A percentile compares a stretch with the other conserved stretches of the same genome.
Evolutionary conservation across 2,329 filamentous ascomycete species (phyloP).

Genomic region (Cyphellophora europaea): DNA sequence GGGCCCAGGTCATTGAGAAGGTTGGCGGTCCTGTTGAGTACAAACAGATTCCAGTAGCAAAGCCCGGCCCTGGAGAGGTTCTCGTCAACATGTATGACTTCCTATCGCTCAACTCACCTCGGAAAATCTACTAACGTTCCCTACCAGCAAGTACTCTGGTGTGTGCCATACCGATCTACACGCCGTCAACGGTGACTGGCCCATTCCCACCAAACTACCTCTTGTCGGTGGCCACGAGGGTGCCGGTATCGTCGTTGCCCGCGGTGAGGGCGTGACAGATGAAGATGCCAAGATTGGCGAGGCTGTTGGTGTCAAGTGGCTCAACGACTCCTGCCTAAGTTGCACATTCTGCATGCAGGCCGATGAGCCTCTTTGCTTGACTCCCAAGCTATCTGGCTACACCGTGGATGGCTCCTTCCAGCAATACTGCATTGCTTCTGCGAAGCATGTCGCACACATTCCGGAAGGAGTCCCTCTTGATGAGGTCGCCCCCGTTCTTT

Average conservation of each 20-base stretch:
- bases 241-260: constrained; percentile 73
- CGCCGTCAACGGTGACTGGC: constrained; percentile 85
- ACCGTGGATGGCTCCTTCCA: constrained; percentile 88
- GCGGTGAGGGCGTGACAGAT: constrained; percentile 67
- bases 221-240: constrained; percentile 67
- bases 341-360: constrained; percentile 75
- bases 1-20: constrained; percentile 84
- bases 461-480: constrained; percentile 69
- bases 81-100: constrained; percentile 88
- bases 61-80: constrained; percentile 80
- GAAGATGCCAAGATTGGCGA: constrained; percentile 63
- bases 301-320: constrained; percentile 81
- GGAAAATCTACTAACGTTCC: too few species aligned
- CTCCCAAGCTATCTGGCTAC: constrained; percentile 74
- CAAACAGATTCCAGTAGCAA: constrained; percentile 61
- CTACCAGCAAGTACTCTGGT: constrained; percentile 78
- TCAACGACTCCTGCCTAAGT: constrained; percentile 75
- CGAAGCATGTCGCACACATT: constrained; percentile 72
- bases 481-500: constrained; percentile 69
- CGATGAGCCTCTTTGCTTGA: constrained; percentile 74
- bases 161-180: constrained; percentile 84
- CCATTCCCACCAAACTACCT: constrained; percentile 69
- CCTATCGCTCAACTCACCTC: too few species aligned
- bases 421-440: constrained; percentile 83
- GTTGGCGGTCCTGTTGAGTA: constrained; percentile 56